phyloP scores from a whole-genome alignment of 2,329 filamentous ascomycete genomes.

The Sarocladium strictum region DNA sequence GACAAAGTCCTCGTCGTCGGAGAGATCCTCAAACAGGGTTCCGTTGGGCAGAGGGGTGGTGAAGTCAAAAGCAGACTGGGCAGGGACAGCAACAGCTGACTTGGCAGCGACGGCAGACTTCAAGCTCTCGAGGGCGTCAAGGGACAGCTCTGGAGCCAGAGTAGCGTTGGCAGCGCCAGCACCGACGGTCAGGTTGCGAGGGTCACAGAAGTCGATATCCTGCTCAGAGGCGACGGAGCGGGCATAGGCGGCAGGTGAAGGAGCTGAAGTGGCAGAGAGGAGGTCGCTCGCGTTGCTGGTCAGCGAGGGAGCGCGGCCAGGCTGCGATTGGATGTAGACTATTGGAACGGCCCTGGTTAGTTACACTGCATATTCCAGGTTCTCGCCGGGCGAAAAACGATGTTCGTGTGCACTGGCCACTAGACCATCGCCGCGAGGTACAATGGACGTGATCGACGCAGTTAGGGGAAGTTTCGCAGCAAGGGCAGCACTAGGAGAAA shows the following conservation, averaged over 20 bases:
- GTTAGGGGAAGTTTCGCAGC: too few species aligned
- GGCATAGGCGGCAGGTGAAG: constrained; percentile 76
- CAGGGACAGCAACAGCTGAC: constrained; percentile 40
- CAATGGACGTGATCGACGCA: not conserved
- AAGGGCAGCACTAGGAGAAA: not conserved
- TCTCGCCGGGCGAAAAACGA: not conserved
- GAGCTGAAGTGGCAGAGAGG: constrained; percentile 69
- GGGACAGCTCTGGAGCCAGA: constrained; percentile 53
- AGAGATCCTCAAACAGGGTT: constrained; percentile 77
- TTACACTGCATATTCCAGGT: constrained; percentile 15
- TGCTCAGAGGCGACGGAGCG: constrained; percentile 61
- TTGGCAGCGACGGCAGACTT: constrained; percentile 34
- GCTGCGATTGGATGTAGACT: constrained; percentile 46
- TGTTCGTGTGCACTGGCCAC: constrained; percentile 11
- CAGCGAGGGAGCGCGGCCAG: constrained; percentile 51
- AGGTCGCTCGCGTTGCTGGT: constrained; percentile 62
- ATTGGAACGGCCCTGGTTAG: constrained; percentile 30
- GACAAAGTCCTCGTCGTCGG: constrained; percentile 81
- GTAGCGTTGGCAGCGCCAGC: constrained; percentile 41
- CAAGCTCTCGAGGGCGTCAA: constrained; percentile 56
- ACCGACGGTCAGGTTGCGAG: constrained; percentile 76
- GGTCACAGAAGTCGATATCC: constrained; percentile 84
- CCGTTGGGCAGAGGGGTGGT: constrained; percentile 44
- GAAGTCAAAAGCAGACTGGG: constrained; percentile 45
- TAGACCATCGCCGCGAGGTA: too few species aligned